A percentile compares a stretch with the other conserved stretches of the same genome.
Conservation (phyloP, 495 filamentous ascomycete genomes). For the Hypoxylon crocopeplum region DNA sequence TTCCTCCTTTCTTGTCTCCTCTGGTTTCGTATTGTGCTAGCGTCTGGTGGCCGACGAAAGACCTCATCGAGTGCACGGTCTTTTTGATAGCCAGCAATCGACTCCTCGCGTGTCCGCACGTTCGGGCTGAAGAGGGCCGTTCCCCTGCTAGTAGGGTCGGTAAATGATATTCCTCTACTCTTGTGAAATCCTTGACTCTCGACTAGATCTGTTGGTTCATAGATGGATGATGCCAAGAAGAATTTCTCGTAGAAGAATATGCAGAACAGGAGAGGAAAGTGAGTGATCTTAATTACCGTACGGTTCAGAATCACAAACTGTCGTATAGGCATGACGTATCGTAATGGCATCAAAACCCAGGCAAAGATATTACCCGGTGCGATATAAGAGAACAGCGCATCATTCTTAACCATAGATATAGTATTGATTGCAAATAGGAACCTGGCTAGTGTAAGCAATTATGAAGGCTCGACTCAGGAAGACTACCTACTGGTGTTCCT, state of each 20-base stretch:
- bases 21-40: constrained; percentile 52
- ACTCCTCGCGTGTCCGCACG: constrained; percentile 77
- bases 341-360: constrained; percentile 81
- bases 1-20: constrained; percentile 66
- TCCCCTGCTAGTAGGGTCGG: constrained; percentile 52
- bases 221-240: constrained; percentile 70
- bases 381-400: constrained; percentile 90
- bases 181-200: constrained; percentile 49
- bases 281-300: constrained; percentile 85
- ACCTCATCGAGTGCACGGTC: constrained; percentile 92
- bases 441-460: constrained; percentile 33
- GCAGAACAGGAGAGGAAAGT: constrained; percentile 82
- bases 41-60: constrained; percentile 67
- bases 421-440: constrained; percentile 94
- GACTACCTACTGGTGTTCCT: constrained; percentile 77
- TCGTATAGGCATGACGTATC: constrained; percentile 78
- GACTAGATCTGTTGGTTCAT: constrained; percentile 78
- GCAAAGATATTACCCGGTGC: constrained; percentile 87
- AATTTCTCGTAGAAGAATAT: constrained; percentile 88
- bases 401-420: constrained; percentile 95
- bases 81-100: constrained; percentile 82
- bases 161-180: constrained; percentile 60
- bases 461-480: neutral
- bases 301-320: constrained; percentile 83
- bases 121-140: constrained; percentile 70